A percentile compares a stretch with the other conserved stretches of the same genome.
Evolutionary conservation across 1,139 yeast genomes (phyloP).

Genomic region (Magnusiomyces starmeri): DNA sequence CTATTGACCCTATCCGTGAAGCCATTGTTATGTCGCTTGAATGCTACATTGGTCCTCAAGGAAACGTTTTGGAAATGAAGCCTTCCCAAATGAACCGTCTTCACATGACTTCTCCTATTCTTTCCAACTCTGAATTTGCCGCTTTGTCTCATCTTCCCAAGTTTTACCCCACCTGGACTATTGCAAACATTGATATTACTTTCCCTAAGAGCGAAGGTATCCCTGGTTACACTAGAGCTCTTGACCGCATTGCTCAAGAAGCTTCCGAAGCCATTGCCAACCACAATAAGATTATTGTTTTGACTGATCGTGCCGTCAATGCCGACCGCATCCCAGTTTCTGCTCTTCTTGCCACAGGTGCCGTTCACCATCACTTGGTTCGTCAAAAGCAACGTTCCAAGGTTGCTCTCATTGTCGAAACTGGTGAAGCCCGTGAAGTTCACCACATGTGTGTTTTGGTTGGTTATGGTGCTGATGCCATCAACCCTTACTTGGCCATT

Average conservation of each 20-base stretch:
- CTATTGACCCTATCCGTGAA: slow-evolving; percentile 96
- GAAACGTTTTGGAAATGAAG: slow-evolving; percentile 87
- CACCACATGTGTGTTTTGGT: slow-evolving; percentile 92
- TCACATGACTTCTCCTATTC: slow-evolving; percentile 72
- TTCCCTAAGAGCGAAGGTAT: slow-evolving; percentile 76
- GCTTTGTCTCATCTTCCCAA: slow-evolving; percentile 66
- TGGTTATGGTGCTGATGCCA: slow-evolving; percentile 96
- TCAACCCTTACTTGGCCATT: slow-evolving; percentile 88
- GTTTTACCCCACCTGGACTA: slow-evolving; percentile 83
- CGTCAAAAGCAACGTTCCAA: slow-evolving; percentile 94
- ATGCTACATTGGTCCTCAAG: slow-evolving; percentile 96
- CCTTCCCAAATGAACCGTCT: slow-evolving; percentile 88
- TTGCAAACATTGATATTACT: slow-evolving; percentile 80
- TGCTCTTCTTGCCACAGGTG: slow-evolving; percentile 91
- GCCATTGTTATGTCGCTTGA: slow-evolving; percentile 94
- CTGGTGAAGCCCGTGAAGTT: slow-evolving; percentile 96
- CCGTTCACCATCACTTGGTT: slow-evolving; percentile 94
- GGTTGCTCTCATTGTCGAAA: slow-evolving; percentile 83
- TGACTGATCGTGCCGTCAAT: slow-evolving; percentile 62
- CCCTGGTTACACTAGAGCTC: slow-evolving; percentile 74
- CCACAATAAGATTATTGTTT: slow-evolving; percentile 62
- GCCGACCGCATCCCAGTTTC: slow-evolving; percentile 69
- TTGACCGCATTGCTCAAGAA: slow-evolving; percentile 80
- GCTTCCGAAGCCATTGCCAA: slow-evolving; percentile 81
- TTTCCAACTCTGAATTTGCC: slow-evolving; percentile 62